Evolutionary conservation across 1,284 basidiomycete species (phyloP), one percentile per base, ranked within the genome.

Genomic region (Malassezia psittaci): DNA sequence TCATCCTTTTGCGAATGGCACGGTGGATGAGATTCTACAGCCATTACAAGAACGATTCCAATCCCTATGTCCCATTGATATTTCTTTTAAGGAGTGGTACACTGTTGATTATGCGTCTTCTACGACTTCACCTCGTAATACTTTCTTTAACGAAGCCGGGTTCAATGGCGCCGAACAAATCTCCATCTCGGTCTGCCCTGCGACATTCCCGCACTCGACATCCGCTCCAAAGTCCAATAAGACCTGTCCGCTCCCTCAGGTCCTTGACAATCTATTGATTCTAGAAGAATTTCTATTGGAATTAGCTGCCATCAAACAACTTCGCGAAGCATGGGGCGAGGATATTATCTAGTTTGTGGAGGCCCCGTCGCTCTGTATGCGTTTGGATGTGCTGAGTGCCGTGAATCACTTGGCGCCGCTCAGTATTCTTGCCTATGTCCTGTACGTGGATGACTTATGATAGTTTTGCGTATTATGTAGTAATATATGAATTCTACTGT

Each of bases 251-350:
- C 33, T 54, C 3, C 33, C 39, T 9, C 13, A 44, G 11, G 74
- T 94, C 54, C 77, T 98, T 66, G 94, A 98, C 75, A 96, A 98
- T 70, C 85, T 91, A 24, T 89, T 98, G 18, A 83, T 98, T 48
- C 76, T 98, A 59, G 91, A 98, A 76, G 93, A 98, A 77, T 85
- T 86, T 57, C 85, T 96, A 66, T 94, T 96, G 78, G 93, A 98
- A 76, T 77, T 94, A 47, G 83, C 85, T 32, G 88, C 88, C 18
- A 85, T 93, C 56, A 82, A 94, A 52, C 85, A 87, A 76, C 88
- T 87, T 5, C 52, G 52, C 32, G 35, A 34, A 6, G 52, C 52
- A 2, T 48, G 52, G 45, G 46, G 36, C 8, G 16, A 48, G 9
- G 51, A 47, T 35, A 10, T 21, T 5, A 10, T 24, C 11, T 47